Evolutionary conservation across 441 rosid species (phyloP), one percentile per base, ranked within the genome.

Genomic region (Flueggea neowawraea): DNA sequence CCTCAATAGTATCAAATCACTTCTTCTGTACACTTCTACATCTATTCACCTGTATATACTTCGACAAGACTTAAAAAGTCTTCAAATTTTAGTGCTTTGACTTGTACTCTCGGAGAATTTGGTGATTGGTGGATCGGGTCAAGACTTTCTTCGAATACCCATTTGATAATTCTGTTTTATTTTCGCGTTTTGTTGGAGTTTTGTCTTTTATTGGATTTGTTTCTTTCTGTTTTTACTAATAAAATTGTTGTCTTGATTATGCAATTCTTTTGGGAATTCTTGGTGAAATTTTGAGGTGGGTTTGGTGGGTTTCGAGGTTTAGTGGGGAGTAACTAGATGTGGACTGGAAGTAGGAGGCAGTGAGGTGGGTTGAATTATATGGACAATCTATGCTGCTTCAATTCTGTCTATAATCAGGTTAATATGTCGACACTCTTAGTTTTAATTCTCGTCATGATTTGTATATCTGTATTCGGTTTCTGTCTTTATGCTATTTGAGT

Each of bases 341-440:
- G 68, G 43, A 68, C 75, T 61, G 62, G 59, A 62, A 58, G 76
- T 41, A 55, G 56, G 47, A 28, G 66, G 47, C 14, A 44, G 57
- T 22, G 28, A 22, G 28, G 28, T 22, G 49, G 60, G 58, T 63
- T 64, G 12, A 70, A 65, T 72, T 70, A 39, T 59, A 77, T 80
- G 82, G 82, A 55, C 48, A 64, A 73, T 60, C 58, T 80, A 17
- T 80, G 82, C 66, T 80, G 85, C 80, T 80, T 77, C 74, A 61
- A 61, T 64, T 77, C 76, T 58, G 58, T 68, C 22, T 43, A 6
- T 43, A 43, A 43, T 43, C 45, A 43, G 45, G 45, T 43, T 43
- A 43, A 43, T 77, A 15, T 54, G 17, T 15, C 2, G 57, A 4
- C 15, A 16, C 12, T 47, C 22, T 16, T 53, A 5, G 45, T 33